Percentiles rank a stretch among this genome's conserved stretches.
Evolutionary conservation across 495 filamentous ascomycete species (phyloP).

Genomic region (Lentithecium fluviatile): DNA sequence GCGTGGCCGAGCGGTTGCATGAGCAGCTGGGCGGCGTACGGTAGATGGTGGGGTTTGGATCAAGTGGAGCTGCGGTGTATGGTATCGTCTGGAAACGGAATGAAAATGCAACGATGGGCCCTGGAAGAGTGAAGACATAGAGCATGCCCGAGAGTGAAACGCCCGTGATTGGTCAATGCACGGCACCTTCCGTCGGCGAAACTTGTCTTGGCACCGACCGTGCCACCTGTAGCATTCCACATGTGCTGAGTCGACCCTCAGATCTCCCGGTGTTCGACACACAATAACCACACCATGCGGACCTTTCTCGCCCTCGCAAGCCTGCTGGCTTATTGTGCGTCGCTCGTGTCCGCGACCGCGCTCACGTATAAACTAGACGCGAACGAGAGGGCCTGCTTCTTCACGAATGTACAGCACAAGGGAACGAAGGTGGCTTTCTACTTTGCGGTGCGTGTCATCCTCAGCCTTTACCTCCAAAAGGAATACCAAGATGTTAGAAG

Average conservation of each 20-base stretch:
- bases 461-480: constrained; percentile 7
- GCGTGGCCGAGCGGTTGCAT: not conserved
- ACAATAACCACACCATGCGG: constrained; percentile 31
- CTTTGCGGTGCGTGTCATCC: constrained; percentile 73
- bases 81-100: not conserved
- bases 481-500: no score
- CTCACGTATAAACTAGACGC: constrained; percentile 89
- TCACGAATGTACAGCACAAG: constrained; percentile 66
- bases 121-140: no score
- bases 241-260: no score
- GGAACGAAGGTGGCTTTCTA: constrained; percentile 96
- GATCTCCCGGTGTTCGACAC: no score
- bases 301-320: constrained; percentile 38
- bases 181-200: no score
- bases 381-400: constrained; percentile 96
- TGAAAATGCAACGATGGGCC: no score
- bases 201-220: no score
- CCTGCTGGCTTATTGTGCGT: constrained; percentile 66
- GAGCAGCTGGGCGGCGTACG: no score
- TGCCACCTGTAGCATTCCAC: no score
- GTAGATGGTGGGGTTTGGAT: not conserved
- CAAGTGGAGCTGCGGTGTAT: not conserved
- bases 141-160: no score
- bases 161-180: no score
- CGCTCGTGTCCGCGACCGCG: constrained; percentile 70